Base-by-base conservation (phyloP, 352 stramenopile genomes). In the Globisporangium cederbergense region DNA sequence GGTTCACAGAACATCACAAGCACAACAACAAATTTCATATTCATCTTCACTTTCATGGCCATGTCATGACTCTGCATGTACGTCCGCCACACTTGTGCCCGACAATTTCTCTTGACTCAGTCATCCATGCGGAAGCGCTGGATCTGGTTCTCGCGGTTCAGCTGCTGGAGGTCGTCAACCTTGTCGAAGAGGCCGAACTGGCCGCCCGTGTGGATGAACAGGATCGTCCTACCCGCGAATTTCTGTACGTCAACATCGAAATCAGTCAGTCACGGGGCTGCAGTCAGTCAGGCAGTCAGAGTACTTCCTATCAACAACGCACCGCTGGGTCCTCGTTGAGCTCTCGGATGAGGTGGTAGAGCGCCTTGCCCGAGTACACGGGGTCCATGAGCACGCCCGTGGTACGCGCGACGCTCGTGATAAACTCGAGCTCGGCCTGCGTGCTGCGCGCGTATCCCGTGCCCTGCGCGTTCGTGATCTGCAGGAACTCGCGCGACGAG, bases 161-260 rank as follows among this genome's bases (percentile, higher is more conserved):
- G 40, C 9, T 76, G 63, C 25, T 88, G 62, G 20, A 98, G 72
- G 43, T 92, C 79, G 64, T 86, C 70, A 16, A 75, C 81, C 68
- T 97, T 98, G 75, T 98, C 92, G 72, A 90, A 98, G 34, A 98
- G 70, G 6, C 93, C 90, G 46, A 98, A 90, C 54, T 93, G 84
- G 7, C 92, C 90, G 30, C 92, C 92, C 0, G 92, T 98, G 74
- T 98, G 92, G 58, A 96, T 83, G 67, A 98, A 98, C 8, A 98
- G 62, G 61, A 97, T 92, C 30, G 68, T 85, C 52, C 88, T 91
- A 20, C 87, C 87, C 38, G 72, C 74, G 49, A 95, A 95, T 81
- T 91, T 95, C 77, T 91, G 32, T 8, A 36, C 32, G 57, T 13
- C 36, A 65, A 28, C 28, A 14, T 20, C 4, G 4, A 47, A 49